These are phyloP conservation scores for Neonectria sp. DNA, from an alignment of 2,329 filamentous ascomycete genomes.

Conservation along the genomic window DNA sequence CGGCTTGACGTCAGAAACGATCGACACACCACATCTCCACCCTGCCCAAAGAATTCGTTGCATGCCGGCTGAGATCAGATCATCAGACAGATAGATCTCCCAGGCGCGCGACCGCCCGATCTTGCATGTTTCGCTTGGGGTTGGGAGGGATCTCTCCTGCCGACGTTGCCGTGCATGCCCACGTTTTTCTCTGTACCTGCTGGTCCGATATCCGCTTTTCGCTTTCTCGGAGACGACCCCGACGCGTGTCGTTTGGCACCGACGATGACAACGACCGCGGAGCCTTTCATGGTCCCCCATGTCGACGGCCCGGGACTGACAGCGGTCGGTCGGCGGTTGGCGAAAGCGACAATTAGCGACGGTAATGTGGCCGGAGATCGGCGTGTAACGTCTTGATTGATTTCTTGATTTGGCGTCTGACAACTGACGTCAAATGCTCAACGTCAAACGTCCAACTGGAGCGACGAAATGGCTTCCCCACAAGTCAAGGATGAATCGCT, in stretches of 20 bases:
- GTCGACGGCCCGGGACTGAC: not conserved
- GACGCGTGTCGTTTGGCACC: slow-evolving; percentile 25
- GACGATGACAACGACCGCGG: not conserved
- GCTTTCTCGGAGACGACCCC: slow-evolving; percentile 14
- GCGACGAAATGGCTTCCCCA: slow-evolving; percentile 7
- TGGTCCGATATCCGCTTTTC: slow-evolving; percentile 15
- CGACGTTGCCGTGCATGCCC: not conserved
- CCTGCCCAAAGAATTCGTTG: not conserved
- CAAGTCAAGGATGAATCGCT: slow-evolving; percentile 5
- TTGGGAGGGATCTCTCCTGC: not conserved
- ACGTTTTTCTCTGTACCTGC: not conserved
- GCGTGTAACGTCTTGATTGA: not conserved
- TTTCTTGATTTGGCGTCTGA: not conserved
- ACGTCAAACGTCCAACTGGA: not conserved
- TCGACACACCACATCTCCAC: slow-evolving; percentile 5
- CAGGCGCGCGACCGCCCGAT: not conserved
- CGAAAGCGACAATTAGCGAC: not conserved
- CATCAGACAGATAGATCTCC: slow-evolving; percentile 1
- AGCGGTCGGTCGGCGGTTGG: slow-evolving; percentile 16
- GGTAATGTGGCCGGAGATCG: not conserved
- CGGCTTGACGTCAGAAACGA: slow-evolving; percentile 5
- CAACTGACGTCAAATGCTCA: not conserved
- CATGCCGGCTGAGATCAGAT: slow-evolving; percentile 1
- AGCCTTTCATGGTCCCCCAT: not conserved
- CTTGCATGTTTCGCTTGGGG: not conserved